These are phyloP conservation scores for Candida tallmaniae DNA, from an alignment of 805 yeast species.

Conservation along the genomic window DNA sequence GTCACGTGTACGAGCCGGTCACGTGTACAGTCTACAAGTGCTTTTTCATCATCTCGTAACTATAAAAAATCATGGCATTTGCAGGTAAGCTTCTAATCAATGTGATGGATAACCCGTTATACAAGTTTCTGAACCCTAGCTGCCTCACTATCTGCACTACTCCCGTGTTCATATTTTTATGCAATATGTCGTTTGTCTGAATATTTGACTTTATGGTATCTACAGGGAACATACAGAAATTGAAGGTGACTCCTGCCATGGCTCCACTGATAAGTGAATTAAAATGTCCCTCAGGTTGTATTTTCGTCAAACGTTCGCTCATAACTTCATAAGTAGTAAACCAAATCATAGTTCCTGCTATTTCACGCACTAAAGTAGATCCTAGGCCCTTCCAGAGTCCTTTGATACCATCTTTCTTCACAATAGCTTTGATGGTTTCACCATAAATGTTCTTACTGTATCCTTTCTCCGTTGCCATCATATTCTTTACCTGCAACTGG, in stretches of 20 bases:
- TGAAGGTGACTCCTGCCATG: conserved; percentile 77
- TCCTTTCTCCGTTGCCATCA: conserved; percentile 6
- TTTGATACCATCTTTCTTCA: conserved; percentile 48
- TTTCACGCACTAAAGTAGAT: conserved; percentile 76
- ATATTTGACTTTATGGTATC: conserved; percentile 86
- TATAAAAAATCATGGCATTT: conserved; percentile 78
- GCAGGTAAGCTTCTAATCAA: conserved; percentile 82
- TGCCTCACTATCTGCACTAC: conserved; percentile 28
- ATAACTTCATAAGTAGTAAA: conserved; percentile 79
- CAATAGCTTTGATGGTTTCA: conserved; percentile 31
- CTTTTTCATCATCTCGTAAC: conserved; percentile 61
- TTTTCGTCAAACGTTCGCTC: conserved; percentile 29
- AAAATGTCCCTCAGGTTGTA: conserved; percentile 30
- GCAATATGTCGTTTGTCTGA: conserved; percentile 52
- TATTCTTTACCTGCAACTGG: conserved; percentile 65
- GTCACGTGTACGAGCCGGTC: too few relatives aligned
- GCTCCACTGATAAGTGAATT: conserved; percentile 79
- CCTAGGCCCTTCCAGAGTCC: conserved; percentile 90
- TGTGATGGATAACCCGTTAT: conserved; percentile 83
- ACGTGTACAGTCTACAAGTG: too few relatives aligned
- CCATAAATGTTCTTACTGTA: conserved; percentile 25
- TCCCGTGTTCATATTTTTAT: conserved; percentile 3
- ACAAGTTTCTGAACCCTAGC: conserved; percentile 64
- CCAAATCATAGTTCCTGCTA: conserved; percentile 92
- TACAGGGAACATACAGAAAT: conserved; percentile 77